These are phyloP conservation scores for Zygoascus flipseniorum DNA, from an alignment of 805 yeast species.

Conservation along the genomic window DNA sequence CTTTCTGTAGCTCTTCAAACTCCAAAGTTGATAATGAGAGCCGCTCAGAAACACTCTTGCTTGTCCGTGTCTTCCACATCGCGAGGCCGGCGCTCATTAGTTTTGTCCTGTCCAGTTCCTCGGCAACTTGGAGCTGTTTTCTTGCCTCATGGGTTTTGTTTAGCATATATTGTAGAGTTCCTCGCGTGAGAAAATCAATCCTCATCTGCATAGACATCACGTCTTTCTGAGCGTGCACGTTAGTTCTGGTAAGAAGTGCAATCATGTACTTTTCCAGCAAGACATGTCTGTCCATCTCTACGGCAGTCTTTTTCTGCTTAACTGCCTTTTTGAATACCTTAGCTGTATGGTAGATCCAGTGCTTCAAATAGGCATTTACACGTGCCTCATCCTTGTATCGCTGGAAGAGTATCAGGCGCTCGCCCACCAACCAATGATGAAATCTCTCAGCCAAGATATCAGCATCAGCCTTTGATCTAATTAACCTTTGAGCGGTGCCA, in stretches of 20 bases:
- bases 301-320: background rate
- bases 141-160: background rate
- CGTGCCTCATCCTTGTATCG: slow-evolving; percentile 1
- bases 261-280: background rate
- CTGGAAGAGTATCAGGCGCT: slow-evolving; percentile 3
- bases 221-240: background rate
- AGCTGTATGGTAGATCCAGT: slow-evolving; percentile 5
- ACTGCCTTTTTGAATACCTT: background rate
- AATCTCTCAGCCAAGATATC: slow-evolving; percentile 1
- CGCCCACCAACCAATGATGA: slow-evolving; percentile 8
- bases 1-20: slow-evolving; percentile 3
- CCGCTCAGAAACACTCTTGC: background rate
- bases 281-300: background rate
- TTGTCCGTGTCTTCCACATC: background rate
- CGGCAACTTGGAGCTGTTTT: background rate
- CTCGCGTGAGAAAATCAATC: slow-evolving; percentile 1
- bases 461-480: background rate
- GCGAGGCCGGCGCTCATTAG: background rate
- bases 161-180: background rate
- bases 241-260: background rate
- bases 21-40: background rate
- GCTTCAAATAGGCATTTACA: background rate
- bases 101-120: background rate
- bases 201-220: background rate
- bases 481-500: background rate